These are phyloP conservation scores for Suhomyces taliae DNA, from an alignment of 1,139 yeast species.

Conservation along the genomic window DNA sequence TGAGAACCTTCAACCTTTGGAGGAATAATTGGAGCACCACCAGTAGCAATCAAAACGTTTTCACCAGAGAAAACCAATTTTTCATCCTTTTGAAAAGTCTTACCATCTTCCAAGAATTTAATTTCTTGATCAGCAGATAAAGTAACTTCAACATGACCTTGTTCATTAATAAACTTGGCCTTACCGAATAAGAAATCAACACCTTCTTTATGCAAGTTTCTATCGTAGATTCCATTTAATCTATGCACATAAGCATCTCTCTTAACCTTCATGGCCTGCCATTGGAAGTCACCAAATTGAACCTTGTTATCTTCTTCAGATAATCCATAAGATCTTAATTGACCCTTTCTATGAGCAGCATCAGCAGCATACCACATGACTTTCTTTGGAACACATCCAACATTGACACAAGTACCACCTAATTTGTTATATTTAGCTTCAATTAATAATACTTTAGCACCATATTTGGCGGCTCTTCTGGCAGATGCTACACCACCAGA, in stretches of 20 bases:
- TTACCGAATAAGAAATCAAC: constrained; percentile 87
- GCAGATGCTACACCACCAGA: constrained; percentile 99
- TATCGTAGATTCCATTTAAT: constrained; percentile 89
- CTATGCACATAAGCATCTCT: constrained; percentile 89
- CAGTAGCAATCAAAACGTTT: constrained; percentile 85
- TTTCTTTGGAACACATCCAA: constrained; percentile 98
- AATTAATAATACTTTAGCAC: constrained; percentile 80
- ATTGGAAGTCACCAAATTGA: constrained; percentile 62
- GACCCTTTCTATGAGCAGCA: constrained; percentile 69
- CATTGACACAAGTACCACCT: constrained; percentile 99
- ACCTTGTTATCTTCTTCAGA: constrained; percentile 53
- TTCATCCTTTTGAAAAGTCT: constrained; percentile 44
- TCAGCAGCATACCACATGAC: constrained; percentile 98
- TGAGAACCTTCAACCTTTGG: constrained; percentile 74
- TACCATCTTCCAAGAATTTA: constrained; percentile 31
- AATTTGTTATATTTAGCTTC: constrained; percentile 68
- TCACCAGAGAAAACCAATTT: constrained; percentile 72
- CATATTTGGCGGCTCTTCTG: constrained; percentile 91
- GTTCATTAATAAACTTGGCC: constrained; percentile 65
- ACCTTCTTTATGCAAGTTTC: constrained; percentile 82
- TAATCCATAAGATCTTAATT: constrained; percentile 83
- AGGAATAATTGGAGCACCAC: constrained; percentile 82
- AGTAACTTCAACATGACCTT: constrained; percentile 78
- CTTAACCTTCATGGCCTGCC: constrained; percentile 78
- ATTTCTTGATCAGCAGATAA: constrained; percentile 45